phyloP scores from a whole-genome alignment of 1,284 basidiomycete species.

The Ganoderma multipileum region DNA sequence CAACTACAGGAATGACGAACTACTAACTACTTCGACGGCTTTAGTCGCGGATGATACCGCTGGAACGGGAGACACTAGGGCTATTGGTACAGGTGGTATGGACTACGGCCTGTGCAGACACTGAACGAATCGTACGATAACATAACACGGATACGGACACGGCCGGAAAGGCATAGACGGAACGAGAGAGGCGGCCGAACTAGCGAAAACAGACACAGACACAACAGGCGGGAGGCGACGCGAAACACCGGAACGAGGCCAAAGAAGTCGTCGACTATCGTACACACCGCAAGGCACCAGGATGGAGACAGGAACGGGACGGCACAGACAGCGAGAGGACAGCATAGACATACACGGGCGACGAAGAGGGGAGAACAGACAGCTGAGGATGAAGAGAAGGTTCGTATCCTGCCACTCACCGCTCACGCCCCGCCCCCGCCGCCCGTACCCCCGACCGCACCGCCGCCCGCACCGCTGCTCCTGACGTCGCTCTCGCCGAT shows the following conservation, averaged over 20 bases:
- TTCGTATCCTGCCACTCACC: not conserved
- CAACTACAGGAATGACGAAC: not conserved
- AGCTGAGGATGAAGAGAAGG: not conserved
- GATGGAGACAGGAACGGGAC: constrained; percentile 5
- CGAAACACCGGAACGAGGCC: constrained; percentile 2
- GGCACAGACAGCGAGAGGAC: constrained; percentile 13
- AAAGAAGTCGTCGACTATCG: constrained; percentile 18
- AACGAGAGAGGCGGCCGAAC: not conserved
- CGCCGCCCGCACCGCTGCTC: constrained; percentile 22
- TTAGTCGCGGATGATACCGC: not conserved
- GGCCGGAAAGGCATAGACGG: not conserved
- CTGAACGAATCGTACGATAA: constrained; percentile 6
- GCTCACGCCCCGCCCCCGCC: constrained; percentile 14
- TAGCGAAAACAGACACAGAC: not conserved
- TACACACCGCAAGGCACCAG: constrained; percentile 10
- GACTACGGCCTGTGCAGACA: not conserved
- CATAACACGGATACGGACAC: not conserved
- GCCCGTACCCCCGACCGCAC: constrained; percentile 19
- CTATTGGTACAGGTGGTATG: constrained; percentile 7
- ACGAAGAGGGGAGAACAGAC: constrained; percentile 8
- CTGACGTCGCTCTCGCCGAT: constrained; percentile 30
- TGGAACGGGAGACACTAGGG: not conserved
- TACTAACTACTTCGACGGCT: not conserved
- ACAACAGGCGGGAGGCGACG: not conserved
- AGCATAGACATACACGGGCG: constrained; percentile 25